Percentiles rank a stretch among this genome's conserved stretches.
phyloP scores from a whole-genome alignment of 73 alveolate genomes.

The Symbiodinium natans region DNA sequence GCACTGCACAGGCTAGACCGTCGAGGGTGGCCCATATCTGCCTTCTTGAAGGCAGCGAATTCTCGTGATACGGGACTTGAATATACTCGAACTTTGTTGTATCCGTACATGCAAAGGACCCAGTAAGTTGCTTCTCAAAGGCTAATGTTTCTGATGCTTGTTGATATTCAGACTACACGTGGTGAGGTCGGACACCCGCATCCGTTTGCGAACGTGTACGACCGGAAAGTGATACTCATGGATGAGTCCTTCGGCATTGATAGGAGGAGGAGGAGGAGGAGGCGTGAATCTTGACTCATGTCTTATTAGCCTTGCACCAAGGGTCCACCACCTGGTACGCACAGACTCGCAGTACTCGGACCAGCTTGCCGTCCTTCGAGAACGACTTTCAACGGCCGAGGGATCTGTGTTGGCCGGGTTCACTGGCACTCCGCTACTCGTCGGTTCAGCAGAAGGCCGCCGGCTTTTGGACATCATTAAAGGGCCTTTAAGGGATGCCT shows the following conservation, averaged over 20 bases:
- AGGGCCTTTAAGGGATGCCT: not conserved
- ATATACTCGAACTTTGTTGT: too few species aligned
- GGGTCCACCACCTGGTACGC: slow-evolving; percentile 4
- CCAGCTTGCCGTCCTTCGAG: not conserved
- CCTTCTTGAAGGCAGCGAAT: not conserved
- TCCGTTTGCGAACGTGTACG: not conserved
- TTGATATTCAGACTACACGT: too few species aligned
- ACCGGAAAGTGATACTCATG: slow-evolving; percentile 4
- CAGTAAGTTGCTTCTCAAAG: too few species aligned
- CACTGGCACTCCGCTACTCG: not conserved
- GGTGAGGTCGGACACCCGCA: not conserved
- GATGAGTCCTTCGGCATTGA: not conserved
- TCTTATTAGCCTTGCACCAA: not conserved
- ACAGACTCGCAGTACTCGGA: slow-evolving; percentile 7
- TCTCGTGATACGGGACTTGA: too few species aligned
- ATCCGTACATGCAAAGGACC: too few species aligned
- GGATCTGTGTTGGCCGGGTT: not conserved
- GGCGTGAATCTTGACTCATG: too few species aligned
- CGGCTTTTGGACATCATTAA: not conserved
- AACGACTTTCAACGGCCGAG: not conserved
- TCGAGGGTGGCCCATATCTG: not conserved
- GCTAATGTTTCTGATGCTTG: too few species aligned
- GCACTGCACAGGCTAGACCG: not conserved
- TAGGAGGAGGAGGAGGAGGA: too few species aligned
- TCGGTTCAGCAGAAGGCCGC: not conserved